Conservation (phyloP, 2,329 filamentous ascomycete species). For the Lasiodiplodia citricola region DNA sequence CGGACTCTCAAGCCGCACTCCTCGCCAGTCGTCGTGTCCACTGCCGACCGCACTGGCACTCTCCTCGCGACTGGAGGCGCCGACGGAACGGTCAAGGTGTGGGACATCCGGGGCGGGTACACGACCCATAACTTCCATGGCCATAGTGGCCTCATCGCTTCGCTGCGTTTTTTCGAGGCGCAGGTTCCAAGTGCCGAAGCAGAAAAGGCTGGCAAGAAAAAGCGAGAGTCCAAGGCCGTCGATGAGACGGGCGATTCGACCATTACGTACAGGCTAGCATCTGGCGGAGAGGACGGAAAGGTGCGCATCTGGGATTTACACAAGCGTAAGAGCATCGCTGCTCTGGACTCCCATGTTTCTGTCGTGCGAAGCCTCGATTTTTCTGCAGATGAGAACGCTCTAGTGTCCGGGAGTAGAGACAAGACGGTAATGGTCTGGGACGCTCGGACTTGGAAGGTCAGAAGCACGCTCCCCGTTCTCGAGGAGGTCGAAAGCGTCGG, state of each 20-base stretch:
- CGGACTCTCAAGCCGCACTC: slow-evolving; percentile 88
- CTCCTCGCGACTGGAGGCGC: slow-evolving; percentile 90
- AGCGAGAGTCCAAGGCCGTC: slow-evolving; percentile 50
- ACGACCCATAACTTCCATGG: slow-evolving; percentile 95
- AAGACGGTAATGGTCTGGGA: slow-evolving; percentile 96
- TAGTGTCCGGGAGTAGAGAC: slow-evolving; percentile 87
- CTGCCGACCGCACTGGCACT: slow-evolving; percentile 85
- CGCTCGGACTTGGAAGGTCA: slow-evolving; percentile 79
- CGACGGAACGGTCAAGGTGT: slow-evolving; percentile 93
- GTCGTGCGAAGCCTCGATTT: slow-evolving; percentile 90
- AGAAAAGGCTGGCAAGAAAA: slow-evolving; percentile 41
- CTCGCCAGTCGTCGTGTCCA: slow-evolving; percentile 85
- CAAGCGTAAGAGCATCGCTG: slow-evolving; percentile 76
- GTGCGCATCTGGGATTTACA: slow-evolving; percentile 90
- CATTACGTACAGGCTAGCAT: slow-evolving; percentile 78
- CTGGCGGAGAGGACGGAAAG: slow-evolving; percentile 92
- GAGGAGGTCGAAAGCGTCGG: slow-evolving; percentile 86
- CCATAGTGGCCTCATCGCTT: slow-evolving; percentile 88
- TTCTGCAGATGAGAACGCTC: slow-evolving; percentile 71
- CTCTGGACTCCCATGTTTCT: slow-evolving; percentile 90
- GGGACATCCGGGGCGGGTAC: slow-evolving; percentile 90
- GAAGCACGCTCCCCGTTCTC: slow-evolving; percentile 79
- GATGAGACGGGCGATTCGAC: slow-evolving; percentile 54
- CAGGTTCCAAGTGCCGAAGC: slow-evolving; percentile 48
- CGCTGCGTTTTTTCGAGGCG: slow-evolving; percentile 88